Evolutionary conservation across 805 yeast species (phyloP).

Genomic region (Saccharomycodes ludwigii): DNA sequence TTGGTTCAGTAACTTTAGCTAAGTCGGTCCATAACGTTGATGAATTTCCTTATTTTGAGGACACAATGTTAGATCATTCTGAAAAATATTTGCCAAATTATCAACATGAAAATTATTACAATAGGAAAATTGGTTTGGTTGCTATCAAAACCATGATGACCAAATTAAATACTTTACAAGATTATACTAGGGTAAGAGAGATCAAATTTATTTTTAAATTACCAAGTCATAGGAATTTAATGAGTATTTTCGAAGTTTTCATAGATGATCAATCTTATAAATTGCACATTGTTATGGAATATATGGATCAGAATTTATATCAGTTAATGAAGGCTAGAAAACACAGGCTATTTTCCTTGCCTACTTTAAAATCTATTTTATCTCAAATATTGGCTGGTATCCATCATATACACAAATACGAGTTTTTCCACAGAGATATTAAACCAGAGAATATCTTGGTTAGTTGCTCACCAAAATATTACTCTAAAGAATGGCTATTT

Average conservation of each 20-base stretch:
- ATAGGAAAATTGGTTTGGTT: constrained; percentile 33
- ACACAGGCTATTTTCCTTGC: constrained; percentile 38
- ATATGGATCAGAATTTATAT: constrained; percentile 70
- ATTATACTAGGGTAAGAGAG: constrained; percentile 51
- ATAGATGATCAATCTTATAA: constrained; percentile 48
- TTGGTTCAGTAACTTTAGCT: constrained; percentile 60
- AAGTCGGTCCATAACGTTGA: constrained; percentile 26
- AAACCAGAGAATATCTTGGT: constrained; percentile 89
- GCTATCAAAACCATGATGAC: constrained; percentile 77
- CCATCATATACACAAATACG: constrained; percentile 62
- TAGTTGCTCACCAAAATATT: constrained; percentile 42
- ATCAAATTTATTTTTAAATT: constrained; percentile 53
- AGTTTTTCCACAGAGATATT: constrained; percentile 69
- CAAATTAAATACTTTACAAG: constrained; percentile 37
- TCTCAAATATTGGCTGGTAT: constrained; percentile 67
- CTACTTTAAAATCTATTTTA: constrained; percentile 52
- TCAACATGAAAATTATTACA: constrained; percentile 20
- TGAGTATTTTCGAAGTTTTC: constrained; percentile 69
- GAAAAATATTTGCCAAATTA: constrained; percentile 7
- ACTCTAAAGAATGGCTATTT: constrained; percentile 24
- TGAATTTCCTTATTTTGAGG: constrained; percentile 3
- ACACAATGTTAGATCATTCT: constrained; percentile 37
- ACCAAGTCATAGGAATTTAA: constrained; percentile 58
- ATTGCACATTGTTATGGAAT: constrained; percentile 79
- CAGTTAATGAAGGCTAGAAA: constrained; percentile 61